Base-by-base conservation (phyloP, 139 green algal genomes). In the Chlorella sp. region DNA sequence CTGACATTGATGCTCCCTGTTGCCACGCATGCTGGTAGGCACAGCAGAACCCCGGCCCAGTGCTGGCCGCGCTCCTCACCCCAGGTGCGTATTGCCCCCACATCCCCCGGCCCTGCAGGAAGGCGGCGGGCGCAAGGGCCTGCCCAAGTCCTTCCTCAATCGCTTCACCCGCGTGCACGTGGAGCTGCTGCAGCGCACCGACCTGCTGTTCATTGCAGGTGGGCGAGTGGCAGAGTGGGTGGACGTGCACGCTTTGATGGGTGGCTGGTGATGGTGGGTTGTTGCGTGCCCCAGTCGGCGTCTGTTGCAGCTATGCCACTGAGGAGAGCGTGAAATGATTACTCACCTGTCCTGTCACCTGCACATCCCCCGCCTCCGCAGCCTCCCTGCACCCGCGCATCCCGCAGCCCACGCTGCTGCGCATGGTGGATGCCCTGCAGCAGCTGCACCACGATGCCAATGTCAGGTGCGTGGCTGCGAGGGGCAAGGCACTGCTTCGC, bases 111-210 rank as follows among this genome's bases (percentile, higher is more conserved):
- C 56, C 56, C 30, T 9, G 73, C 86, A 92, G 76, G 95, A 99
- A 90, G 97, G 97, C 19, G 97, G 97, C 16, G 97, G 97, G 24
- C 91, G 97, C 70, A 98, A 98, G 87, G 97, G 97, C 24, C 92
- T 99, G 78, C 97, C 97, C 48, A 94, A 92, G 75, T 98, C 94
- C 14, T 99, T 99, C 89, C 92, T 99, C 44, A 99, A 99, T 87
- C 91, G 97, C 72, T 99, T 99, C 92, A 98, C 92, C 2, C 90
- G 95, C 24, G 96, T 99, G 41, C 87, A 92, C 65, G 91, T 98
- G 58, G 94, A 99, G 76, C 85, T 95, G 54, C 93, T 99, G 81
- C 62, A 88, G 43, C 73, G 69, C 0, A 69, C 87, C 0, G 97
- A 99, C 88, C 84, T 99, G 64, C 56, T 87, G 1, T 88, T 93